phyloP scores from a whole-genome alignment of 1,284 basidiomycete genomes.

The Ceratobasidium sp. region DNA sequence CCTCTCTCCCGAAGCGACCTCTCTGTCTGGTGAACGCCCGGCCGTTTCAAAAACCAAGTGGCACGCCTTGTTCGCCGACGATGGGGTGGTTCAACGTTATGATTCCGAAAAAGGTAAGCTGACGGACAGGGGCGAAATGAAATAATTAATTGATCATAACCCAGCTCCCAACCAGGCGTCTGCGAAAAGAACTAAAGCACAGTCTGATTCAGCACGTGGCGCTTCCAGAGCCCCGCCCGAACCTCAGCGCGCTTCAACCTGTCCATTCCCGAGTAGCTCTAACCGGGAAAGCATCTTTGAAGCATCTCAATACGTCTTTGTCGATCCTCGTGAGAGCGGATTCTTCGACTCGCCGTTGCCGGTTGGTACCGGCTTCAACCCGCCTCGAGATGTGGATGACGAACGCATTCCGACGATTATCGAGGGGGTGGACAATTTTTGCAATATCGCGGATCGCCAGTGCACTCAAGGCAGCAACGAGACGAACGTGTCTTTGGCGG shows the following conservation, averaged over 20 bases:
- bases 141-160: too few species aligned
- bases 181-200: too few species aligned
- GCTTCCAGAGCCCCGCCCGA: not conserved
- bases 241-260: not conserved
- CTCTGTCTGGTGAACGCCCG: not conserved
- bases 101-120: not conserved
- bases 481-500: not conserved
- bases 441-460: not conserved
- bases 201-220: not conserved
- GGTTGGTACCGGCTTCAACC: not conserved
- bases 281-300: not conserved
- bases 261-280: not conserved
- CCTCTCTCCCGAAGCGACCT: not conserved
- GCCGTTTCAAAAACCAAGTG: not conserved
- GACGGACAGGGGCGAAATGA: too few species aligned
- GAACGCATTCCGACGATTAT: conserved; percentile 9
- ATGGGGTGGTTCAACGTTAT: not conserved
- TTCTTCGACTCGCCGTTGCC: conserved; percentile 13
- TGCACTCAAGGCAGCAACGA: not conserved
- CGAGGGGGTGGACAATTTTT: conserved; percentile 6
- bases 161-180: too few species aligned
- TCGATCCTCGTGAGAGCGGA: not conserved
- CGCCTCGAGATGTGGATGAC: not conserved
- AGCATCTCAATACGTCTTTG: not conserved
- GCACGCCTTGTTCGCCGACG: conserved; percentile 3